Percentiles rank a stretch among this genome's conserved stretches.
These are phyloP conservation scores for Physcomitrellopsis africana DNA, from an alignment of 225 moss, liverwort and hornwort species.

Conservation along the genomic window DNA sequence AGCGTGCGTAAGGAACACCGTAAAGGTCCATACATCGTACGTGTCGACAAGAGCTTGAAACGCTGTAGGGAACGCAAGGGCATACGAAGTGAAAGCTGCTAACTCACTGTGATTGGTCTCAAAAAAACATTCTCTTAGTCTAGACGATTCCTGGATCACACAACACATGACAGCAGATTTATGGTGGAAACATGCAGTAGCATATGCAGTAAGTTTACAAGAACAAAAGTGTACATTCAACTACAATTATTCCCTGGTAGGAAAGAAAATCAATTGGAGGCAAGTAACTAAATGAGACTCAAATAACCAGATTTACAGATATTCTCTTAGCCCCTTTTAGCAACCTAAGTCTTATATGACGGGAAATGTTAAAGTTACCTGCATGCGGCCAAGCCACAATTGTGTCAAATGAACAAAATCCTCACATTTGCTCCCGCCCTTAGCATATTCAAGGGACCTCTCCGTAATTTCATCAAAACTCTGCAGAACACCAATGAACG, in stretches of 20 bases:
- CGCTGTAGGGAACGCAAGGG: conserved; percentile 86
- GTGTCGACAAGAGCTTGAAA: conserved; percentile 98
- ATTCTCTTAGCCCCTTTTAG: conserved; percentile 1
- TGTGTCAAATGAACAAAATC: conserved; percentile 84
- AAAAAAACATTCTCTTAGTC: conserved; percentile 53
- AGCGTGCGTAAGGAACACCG: conserved; percentile 9
- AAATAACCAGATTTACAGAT: background rate
- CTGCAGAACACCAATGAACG: conserved; percentile 44
- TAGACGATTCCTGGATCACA: conserved; percentile 58
- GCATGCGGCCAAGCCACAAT: conserved; percentile 70
- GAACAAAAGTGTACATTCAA: background rate
- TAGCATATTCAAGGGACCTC: conserved; percentile 57
- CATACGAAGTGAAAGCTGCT: conserved; percentile 91
- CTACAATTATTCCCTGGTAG: background rate
- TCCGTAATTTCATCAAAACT: conserved; percentile 94
- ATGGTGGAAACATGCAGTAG: background rate
- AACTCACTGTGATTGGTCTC: conserved; percentile 93
- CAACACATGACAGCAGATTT: conserved; percentile 5
- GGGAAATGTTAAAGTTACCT: conserved; percentile 44
- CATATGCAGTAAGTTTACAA: background rate
- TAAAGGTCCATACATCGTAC: conserved; percentile 66
- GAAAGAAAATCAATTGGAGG: conserved; percentile 8
- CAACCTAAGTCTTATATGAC: background rate
- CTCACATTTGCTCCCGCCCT: conserved; percentile 57
- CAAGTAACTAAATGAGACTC: conserved; percentile 9